Percentiles rank a stretch among this genome's conserved stretches.
Conservation (phyloP, 129 eudicot genomes). For the Tanacetum coccineum region DNA sequence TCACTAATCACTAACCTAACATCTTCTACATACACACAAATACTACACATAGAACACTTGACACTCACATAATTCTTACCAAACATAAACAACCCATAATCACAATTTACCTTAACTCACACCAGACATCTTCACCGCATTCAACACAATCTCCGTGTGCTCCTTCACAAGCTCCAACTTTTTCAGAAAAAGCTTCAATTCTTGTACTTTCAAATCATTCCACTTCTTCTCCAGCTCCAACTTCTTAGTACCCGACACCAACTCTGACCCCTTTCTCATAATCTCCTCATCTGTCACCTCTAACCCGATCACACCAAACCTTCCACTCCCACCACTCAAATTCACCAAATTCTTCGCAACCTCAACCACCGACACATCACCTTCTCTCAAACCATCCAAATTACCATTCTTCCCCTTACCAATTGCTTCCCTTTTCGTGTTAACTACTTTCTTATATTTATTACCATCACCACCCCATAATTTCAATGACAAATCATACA, state of each 20-base stretch:
- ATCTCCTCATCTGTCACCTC: slow-evolving; percentile 17
- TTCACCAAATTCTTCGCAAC: no score
- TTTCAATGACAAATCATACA: slow-evolving; percentile 40
- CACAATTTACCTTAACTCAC: slow-evolving; percentile 20
- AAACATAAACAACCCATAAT: slow-evolving; percentile 1
- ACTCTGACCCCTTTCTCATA: slow-evolving; percentile 23
- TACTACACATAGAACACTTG: slow-evolving; percentile 11
- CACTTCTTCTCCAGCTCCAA: slow-evolving; percentile 34
- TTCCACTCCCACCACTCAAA: no score
- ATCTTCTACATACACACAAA: not conserved
- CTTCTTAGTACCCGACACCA: slow-evolving; percentile 22
- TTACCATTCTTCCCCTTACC: not conserved
- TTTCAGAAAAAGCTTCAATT: slow-evolving; percentile 17
- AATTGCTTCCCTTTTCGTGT: not conserved
- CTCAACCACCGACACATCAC: not conserved
- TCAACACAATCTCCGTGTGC: slow-evolving; percentile 27
- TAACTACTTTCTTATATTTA: not conserved
- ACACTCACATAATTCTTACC: slow-evolving; percentile 1
- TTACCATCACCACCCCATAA: slow-evolving; percentile 37
- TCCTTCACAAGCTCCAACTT: slow-evolving; percentile 30
- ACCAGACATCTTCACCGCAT: slow-evolving; percentile 12
- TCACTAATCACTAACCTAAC: no score
- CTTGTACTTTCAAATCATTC: slow-evolving; percentile 31
- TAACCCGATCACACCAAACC: no score
- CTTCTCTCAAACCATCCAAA: not conserved